phyloP scores from a whole-genome alignment of 2,329 filamentous ascomycete genomes.

The Fusarium mexicanum region DNA sequence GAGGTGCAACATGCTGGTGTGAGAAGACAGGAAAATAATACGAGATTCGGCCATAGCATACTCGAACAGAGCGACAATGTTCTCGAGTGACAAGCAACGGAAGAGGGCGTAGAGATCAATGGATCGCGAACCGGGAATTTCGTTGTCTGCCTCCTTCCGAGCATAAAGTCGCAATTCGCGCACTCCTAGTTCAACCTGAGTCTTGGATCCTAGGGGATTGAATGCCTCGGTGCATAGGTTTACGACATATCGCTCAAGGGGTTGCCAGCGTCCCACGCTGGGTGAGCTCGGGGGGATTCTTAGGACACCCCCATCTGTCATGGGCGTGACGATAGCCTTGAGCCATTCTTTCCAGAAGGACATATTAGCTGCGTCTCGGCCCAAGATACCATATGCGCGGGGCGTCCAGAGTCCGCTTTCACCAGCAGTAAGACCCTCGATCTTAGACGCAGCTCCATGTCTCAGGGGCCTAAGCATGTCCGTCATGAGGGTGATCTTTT shows the following conservation, averaged over 20 bases:
- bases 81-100: slow-evolving; percentile 86
- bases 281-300: slow-evolving; percentile 89
- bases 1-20: slow-evolving; percentile 95
- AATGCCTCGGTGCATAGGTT: slow-evolving; percentile 96
- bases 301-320: slow-evolving; percentile 87
- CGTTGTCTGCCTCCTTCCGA: slow-evolving; percentile 90
- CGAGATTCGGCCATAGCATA: slow-evolving; percentile 92
- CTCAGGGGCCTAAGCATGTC: slow-evolving; percentile 92
- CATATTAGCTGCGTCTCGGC: slow-evolving; percentile 82
- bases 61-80: slow-evolving; percentile 92
- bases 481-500: slow-evolving; percentile 97
- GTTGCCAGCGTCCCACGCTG: slow-evolving; percentile 93
- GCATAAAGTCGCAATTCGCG: slow-evolving; percentile 92
- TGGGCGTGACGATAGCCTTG: slow-evolving; percentile 90
- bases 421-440: slow-evolving; percentile 93
- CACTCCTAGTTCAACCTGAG: slow-evolving; percentile 91
- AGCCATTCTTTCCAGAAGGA: slow-evolving; percentile 99
- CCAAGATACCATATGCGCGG: slow-evolving; percentile 90
- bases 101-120: slow-evolving; percentile 95
- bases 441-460: slow-evolving; percentile 95
- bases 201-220: slow-evolving; percentile 91
- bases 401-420: slow-evolving; percentile 97
- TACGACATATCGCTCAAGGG: slow-evolving; percentile 94
- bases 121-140: slow-evolving; percentile 89
- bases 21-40: slow-evolving; percentile 94